Percentiles rank a stretch among this genome's conserved stretches.
Evolutionary conservation across 176 grass and related monocot genomes (phyloP).

Genomic region (Eragrostis nindensis): DNA sequence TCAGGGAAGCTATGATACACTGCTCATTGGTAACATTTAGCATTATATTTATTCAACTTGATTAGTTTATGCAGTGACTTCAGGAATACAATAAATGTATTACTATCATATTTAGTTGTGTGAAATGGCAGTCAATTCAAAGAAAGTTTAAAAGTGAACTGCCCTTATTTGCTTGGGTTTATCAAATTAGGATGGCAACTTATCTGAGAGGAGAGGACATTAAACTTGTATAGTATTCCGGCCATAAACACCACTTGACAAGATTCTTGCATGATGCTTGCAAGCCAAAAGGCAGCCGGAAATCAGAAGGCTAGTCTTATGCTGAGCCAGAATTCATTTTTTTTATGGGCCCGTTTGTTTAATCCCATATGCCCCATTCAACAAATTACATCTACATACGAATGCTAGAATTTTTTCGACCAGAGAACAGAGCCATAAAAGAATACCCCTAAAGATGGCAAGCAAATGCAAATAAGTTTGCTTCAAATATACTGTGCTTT

Average conservation of each 20-base stretch:
- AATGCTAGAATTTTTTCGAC: neutral
- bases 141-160: neutral
- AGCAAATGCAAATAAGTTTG: no score
- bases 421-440: neutral
- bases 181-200: neutral
- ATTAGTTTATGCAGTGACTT: neutral
- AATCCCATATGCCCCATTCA: neutral
- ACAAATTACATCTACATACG: neutral
- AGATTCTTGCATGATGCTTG: neutral
- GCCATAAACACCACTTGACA: neutral
- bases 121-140: neutral
- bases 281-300: neutral
- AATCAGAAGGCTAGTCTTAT: slow-evolving; percentile 20
- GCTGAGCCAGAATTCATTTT: neutral
- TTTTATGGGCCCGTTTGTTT: no score
- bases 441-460: no score
- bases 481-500: no score
- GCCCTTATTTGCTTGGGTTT: neutral
- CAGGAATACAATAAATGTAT: no score
- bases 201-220: slow-evolving; percentile 11
- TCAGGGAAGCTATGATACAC: neutral
- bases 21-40: neutral
- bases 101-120: no score
- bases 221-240: neutral
- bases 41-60: neutral